These are phyloP conservation scores for Cryphonectria nitschkei DNA, from an alignment of 2,329 filamentous ascomycete species.

Conservation along the genomic window DNA sequence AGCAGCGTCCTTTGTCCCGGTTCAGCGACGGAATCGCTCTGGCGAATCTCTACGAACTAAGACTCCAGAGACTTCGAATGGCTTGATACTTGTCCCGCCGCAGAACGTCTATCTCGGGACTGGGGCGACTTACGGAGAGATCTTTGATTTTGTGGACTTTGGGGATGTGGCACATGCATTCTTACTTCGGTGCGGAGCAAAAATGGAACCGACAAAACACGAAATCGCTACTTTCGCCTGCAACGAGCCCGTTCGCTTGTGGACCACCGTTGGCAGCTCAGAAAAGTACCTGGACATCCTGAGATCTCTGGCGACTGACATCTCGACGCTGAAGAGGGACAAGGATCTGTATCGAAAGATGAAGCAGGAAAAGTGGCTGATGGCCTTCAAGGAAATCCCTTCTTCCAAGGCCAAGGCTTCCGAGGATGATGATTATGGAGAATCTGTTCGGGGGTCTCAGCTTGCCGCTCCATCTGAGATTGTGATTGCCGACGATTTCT, in stretches of 20 bases:
- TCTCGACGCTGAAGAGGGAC: slow-evolving; percentile 72
- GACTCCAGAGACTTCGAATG: slow-evolving; percentile 45
- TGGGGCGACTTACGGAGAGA: slow-evolving; percentile 73
- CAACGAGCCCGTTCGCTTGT: slow-evolving; percentile 78
- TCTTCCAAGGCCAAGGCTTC: slow-evolving; percentile 50
- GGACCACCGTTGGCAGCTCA: slow-evolving; percentile 76
- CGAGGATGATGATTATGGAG: slow-evolving; percentile 62
- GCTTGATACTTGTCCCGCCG: slow-evolving; percentile 65
- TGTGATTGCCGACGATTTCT: slow-evolving; percentile 84
- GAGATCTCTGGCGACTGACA: slow-evolving; percentile 76
- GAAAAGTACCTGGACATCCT: slow-evolving; percentile 88
- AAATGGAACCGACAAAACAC: slow-evolving; percentile 82
- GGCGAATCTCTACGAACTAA: neutral
- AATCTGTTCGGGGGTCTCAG: slow-evolving; percentile 75
- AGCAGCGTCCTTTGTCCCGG: slow-evolving; percentile 72
- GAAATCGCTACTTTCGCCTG: slow-evolving; percentile 87
- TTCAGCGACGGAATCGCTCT: slow-evolving; percentile 41
- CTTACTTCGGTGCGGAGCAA: slow-evolving; percentile 84
- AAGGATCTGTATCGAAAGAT: slow-evolving; percentile 78
- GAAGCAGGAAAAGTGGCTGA: slow-evolving; percentile 74
- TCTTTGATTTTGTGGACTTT: slow-evolving; percentile 98
- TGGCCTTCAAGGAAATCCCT: slow-evolving; percentile 79
- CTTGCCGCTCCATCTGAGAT: slow-evolving; percentile 73
- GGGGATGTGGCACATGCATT: slow-evolving; percentile 86
- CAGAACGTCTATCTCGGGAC: slow-evolving; percentile 79